Conservation (phyloP, 129 eudicot species). For the Chrysanthemum lavandulifolium region DNA sequence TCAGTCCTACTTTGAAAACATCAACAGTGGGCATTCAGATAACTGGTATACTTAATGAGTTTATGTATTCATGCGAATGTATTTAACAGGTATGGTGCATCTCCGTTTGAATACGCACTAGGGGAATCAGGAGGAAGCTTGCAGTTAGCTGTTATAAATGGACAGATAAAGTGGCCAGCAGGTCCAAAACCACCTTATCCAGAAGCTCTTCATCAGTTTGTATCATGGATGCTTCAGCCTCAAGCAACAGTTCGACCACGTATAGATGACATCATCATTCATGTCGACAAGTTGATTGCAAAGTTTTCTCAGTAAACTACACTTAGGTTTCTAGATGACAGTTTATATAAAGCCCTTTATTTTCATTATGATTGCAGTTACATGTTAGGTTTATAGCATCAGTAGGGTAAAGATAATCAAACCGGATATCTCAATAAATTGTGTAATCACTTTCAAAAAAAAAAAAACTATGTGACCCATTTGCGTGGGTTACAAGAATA, state of each 20-base stretch:
- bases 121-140: conserved; percentile 94
- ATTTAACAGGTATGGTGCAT: conserved; percentile 68
- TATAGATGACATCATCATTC: conserved; percentile 82
- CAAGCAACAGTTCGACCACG: conserved; percentile 79
- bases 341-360: conserved; percentile 13
- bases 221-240: conserved; percentile 95
- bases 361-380: conserved; percentile 9
- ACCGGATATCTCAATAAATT: too few species aligned
- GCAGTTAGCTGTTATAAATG: conserved; percentile 79
- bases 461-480: too few species aligned
- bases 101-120: conserved; percentile 90
- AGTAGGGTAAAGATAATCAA: too few species aligned
- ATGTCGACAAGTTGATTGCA: conserved; percentile 73
- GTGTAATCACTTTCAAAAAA: too few species aligned
- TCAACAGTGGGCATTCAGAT: background rate
- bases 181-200: conserved; percentile 88
- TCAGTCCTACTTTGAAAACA: background rate
- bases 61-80: background rate
- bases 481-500: too few species aligned
- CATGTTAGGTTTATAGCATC: background rate
- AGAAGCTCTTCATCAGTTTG: conserved; percentile 84
- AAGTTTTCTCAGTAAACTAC: conserved; percentile 54
- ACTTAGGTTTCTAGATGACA: conserved; percentile 19
- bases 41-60: background rate
- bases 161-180: conserved; percentile 84